phyloP scores from a whole-genome alignment of 2,329 filamentous ascomycete species.

The Xylariaceae sp. region DNA sequence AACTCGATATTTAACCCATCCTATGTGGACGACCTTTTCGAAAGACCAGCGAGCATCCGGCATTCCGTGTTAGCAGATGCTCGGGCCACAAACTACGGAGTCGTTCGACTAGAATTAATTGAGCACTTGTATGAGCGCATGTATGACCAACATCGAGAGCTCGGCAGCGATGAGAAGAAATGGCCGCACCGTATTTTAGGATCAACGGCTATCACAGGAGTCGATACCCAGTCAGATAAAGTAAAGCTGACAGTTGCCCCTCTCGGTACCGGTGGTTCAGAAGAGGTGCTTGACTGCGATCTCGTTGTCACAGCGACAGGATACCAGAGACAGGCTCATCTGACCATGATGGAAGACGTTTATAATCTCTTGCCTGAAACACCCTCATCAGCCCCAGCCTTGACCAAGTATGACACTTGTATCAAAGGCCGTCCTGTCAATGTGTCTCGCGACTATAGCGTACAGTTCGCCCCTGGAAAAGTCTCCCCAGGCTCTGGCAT shows the following conservation, averaged over 20 bases:
- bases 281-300: constrained; percentile 70
- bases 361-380: constrained; percentile 60
- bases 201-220: constrained; percentile 60
- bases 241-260: constrained; percentile 60
- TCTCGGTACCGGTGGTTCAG: constrained; percentile 25
- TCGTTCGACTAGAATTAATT: constrained; percentile 85
- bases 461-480: constrained; percentile 64
- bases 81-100: constrained; percentile 87
- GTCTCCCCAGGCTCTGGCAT: constrained; percentile 74
- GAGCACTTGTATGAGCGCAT: constrained; percentile 84
- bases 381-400: constrained; percentile 7
- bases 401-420: constrained; percentile 26
- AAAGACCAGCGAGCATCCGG: constrained; percentile 60
- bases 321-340: constrained; percentile 74
- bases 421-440: constrained; percentile 46
- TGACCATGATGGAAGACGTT: constrained; percentile 67
- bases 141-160: constrained; percentile 76
- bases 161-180: constrained; percentile 61
- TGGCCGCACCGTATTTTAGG: constrained; percentile 83
- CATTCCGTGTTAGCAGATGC: constrained; percentile 60
- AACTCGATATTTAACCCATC: constrained; percentile 96
- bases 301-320: constrained; percentile 84
- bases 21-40: constrained; percentile 73
- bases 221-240: constrained; percentile 49
- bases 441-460: constrained; percentile 73